Evolutionary conservation across 331 rosid species (phyloP).

Genomic region (Pyrus hybrid): DNA sequence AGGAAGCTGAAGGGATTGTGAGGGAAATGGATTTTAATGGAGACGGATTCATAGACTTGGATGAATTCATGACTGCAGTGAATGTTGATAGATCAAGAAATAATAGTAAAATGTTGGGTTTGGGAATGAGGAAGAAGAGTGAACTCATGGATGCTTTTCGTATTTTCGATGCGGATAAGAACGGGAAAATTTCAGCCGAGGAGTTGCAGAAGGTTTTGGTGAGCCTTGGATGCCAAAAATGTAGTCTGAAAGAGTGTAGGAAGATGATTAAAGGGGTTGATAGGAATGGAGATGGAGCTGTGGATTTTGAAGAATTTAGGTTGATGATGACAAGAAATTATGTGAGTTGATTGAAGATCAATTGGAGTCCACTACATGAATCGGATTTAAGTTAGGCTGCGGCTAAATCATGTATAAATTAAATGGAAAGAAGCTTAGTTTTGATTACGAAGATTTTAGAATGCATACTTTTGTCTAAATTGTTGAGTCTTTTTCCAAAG

Average conservation of each 20-base stretch:
- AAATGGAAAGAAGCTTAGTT: not conserved
- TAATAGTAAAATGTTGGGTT: not conserved
- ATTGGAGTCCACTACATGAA: not conserved
- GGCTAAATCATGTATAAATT: not conserved
- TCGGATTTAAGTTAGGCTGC: not conserved
- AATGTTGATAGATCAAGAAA: not conserved
- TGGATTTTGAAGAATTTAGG: conserved; percentile 62
- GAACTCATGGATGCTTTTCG: conserved; percentile 57
- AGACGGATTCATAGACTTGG: conserved; percentile 57
- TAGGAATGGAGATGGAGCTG: conserved; percentile 61
- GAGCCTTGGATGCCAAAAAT: conserved; percentile 44
- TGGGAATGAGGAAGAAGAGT: conserved; percentile 1
- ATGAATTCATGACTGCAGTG: conserved; percentile 58
- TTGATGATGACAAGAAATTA: conserved; percentile 44
- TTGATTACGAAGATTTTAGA: not conserved
- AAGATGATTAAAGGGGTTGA: conserved; percentile 62
- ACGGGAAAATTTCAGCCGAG: conserved; percentile 51
- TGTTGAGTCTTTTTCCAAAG: not conserved
- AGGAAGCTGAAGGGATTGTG: conserved; percentile 58
- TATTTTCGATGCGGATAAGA: conserved; percentile 48
- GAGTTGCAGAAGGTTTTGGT: conserved; percentile 44
- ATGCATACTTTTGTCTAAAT: conserved; percentile 1
- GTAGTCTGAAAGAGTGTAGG: conserved; percentile 47
- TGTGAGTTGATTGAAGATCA: not conserved
- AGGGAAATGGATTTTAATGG: conserved; percentile 48